Conservation (phyloP, 129 eudicot species). For the Lonicera japonica region DNA sequence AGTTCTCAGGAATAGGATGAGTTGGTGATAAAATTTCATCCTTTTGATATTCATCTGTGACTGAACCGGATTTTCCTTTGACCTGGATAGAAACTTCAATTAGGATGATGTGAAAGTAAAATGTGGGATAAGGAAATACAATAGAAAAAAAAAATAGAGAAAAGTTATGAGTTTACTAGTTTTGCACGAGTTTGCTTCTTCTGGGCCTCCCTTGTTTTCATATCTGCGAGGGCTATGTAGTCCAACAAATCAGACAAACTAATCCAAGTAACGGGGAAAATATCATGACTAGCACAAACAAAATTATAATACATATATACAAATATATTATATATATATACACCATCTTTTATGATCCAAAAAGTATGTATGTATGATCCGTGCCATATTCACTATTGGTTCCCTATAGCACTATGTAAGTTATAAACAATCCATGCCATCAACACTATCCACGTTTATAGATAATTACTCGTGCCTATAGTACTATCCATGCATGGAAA, state of each 20-base stretch:
- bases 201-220: constrained; percentile 89
- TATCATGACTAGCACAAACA: too few species aligned
- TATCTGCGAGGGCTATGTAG: constrained; percentile 85
- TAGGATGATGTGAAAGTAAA: constrained; percentile 1
- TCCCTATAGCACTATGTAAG: too few species aligned
- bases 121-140: constrained; percentile 4
- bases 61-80: constrained; percentile 52
- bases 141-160: constrained; percentile 2
- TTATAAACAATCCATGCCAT: too few species aligned
- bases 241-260: constrained; percentile 95
- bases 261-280: constrained; percentile 9
- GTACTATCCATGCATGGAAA: too few species aligned
- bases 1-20: constrained; percentile 25
- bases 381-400: too few species aligned
- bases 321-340: too few species aligned
- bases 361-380: too few species aligned
- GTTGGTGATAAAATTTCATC: constrained; percentile 38
- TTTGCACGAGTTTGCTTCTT: constrained; percentile 96
- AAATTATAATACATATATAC: too few species aligned
- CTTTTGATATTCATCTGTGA: constrained; percentile 36
- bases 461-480: too few species aligned
- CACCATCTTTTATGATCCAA: too few species aligned
- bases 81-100: constrained; percentile 27
- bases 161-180: constrained; percentile 29
- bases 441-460: too few species aligned